Evolutionary conservation across 352 stramenopile species (phyloP).

Genomic region (Globisporangium emineosum): DNA sequence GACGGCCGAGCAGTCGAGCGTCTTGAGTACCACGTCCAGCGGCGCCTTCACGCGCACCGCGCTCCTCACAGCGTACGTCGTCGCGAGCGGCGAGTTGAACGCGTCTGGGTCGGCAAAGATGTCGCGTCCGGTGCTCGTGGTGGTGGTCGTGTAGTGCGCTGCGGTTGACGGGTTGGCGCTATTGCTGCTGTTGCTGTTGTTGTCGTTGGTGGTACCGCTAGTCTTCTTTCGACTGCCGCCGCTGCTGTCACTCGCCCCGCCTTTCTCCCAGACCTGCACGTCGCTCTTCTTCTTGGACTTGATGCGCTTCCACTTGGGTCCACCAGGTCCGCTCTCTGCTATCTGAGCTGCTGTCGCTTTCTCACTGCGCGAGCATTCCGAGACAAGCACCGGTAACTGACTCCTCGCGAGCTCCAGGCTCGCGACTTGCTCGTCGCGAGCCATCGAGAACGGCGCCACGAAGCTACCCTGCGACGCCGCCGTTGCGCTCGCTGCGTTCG

Average conservation of each 20-base stretch:
- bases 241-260: conserved; percentile 16
- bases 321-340: background rate
- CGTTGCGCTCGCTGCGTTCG: background rate
- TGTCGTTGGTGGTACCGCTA: background rate
- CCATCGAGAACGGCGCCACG: conserved; percentile 49
- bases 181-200: background rate
- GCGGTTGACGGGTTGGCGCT: too few relatives aligned
- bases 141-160: background rate
- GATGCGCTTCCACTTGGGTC: conserved; percentile 25
- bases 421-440: conserved; percentile 35
- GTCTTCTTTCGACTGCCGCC: conserved; percentile 3
- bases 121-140: background rate
- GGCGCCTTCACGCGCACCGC: conserved; percentile 52
- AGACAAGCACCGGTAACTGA: conserved; percentile 30
- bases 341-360: background rate
- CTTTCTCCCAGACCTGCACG: conserved; percentile 54
- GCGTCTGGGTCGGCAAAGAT: background rate
- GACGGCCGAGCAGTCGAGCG: conserved; percentile 50
- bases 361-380: conserved; percentile 25
- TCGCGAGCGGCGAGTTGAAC: background rate
- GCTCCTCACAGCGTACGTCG: conserved; percentile 54
- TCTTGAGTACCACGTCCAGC: conserved; percentile 53
- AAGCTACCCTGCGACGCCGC: conserved; percentile 32
- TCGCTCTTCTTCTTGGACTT: conserved; percentile 34
- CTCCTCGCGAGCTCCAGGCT: conserved; percentile 23